Base-by-base conservation (phyloP, 441 rosid species). In the Pelargonium myrrhifolium region DNA sequence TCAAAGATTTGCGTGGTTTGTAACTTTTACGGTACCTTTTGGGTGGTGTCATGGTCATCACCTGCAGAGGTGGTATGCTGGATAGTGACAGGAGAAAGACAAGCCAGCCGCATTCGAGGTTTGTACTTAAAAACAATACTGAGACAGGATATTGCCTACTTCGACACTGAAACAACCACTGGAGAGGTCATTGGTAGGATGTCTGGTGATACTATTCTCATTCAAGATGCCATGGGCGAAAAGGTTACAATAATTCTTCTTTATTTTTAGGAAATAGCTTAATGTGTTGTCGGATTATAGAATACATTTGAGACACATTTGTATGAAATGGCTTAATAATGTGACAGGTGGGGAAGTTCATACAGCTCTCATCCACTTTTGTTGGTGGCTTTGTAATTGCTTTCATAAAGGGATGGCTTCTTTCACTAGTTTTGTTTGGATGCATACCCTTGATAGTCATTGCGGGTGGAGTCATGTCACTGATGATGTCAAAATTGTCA, bases 11-110 rank as follows among this genome's bases (percentile, higher is more conserved):
- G 2, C 2, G 26, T 24, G 26, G 26, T 24, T 24, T 24, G 26
- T 24, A 24, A 24, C 26, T 24, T 24, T 1, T 24, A 24, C 2
- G 26, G 2, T 24, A 24, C 26, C 26, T 24, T 24, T 24, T 24
- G 26, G 26, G 26, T 24, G 26, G 26, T 2, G 2, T 24, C 26
- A 24, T 24, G n/a, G 10, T 42, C 9, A 42, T 42, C 11, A 10
- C 11, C 55, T 75, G 71, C 83, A 90, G 97, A 90, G 91, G 85
- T 88, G 26, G 60, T 89, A 17, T 84, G 87, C 62, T 90, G 97
- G 97, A 90, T 87, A 86, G 85, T 87, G 60, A 87, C 96, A 0
- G 96, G 93, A 56, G 97, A 91, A 71, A 86, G 93, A 51, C 97
- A 91, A 65, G 80, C 93, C 0, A 70, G 89, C 0, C 78, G 89